Percentiles rank a stretch among this genome's conserved stretches.
Conservation (phyloP, 768 basidiomycete species). For the Lenzites betulinus region DNA sequence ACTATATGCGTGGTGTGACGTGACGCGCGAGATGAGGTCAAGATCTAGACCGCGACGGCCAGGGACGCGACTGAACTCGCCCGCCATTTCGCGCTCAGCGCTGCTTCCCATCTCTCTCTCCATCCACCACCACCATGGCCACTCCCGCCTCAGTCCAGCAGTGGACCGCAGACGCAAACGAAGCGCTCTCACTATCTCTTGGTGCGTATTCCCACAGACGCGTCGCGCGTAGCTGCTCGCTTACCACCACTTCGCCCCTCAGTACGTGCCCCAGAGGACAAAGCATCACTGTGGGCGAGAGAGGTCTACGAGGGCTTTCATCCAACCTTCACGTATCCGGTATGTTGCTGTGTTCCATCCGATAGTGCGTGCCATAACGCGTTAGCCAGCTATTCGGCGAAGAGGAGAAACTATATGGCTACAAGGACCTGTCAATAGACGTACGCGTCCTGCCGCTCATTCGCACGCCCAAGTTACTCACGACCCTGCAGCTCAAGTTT, state of each 20-base stretch:
- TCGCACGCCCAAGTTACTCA: not conserved
- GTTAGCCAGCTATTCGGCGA: constrained; percentile 83
- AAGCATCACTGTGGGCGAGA: constrained; percentile 52
- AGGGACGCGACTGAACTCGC: constrained; percentile 22
- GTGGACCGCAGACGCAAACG: constrained; percentile 82
- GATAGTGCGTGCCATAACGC: not conserved
- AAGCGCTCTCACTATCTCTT: constrained; percentile 72
- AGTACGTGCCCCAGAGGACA: constrained; percentile 77
- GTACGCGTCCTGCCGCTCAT: constrained; percentile 47
- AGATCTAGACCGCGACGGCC: constrained; percentile 18
- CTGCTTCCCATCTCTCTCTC: constrained; percentile 13
- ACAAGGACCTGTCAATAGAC: constrained; percentile 79
- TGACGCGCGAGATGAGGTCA: constrained; percentile 19
- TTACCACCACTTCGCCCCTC: constrained; percentile 5
- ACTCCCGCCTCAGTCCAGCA: constrained; percentile 33
- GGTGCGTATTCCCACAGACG: constrained; percentile 45
- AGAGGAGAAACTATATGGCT: constrained; percentile 95
- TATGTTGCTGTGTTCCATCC: constrained; percentile 37
- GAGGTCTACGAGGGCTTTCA: constrained; percentile 72
- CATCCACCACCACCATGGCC: constrained; percentile 16
- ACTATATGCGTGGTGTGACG: constrained; percentile 16
- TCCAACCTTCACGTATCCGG: constrained; percentile 93
- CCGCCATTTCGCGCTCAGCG: constrained; percentile 11
- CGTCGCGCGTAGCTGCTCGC: constrained; percentile 5
- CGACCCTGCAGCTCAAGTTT: constrained; percentile 63